A percentile compares a stretch with the other conserved stretches of the same genome.
Conservation (phyloP, 2,329 filamentous ascomycete species). For the Fusarium buharicum region DNA sequence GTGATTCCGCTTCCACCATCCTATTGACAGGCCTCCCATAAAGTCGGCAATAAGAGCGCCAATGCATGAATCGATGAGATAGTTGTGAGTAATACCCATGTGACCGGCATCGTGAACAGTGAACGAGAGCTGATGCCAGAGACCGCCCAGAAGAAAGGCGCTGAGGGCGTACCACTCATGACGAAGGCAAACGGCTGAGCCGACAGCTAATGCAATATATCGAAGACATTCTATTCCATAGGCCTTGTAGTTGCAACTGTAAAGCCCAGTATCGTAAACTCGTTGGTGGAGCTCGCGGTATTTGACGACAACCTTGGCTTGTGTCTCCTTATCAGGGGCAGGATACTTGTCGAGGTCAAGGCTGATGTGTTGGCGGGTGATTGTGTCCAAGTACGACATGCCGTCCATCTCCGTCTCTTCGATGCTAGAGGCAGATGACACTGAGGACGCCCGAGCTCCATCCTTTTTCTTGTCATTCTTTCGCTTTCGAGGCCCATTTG, state of each 20-base stretch:
- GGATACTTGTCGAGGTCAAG: constrained; percentile 86
- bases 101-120: constrained; percentile 95
- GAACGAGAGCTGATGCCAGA: constrained; percentile 97
- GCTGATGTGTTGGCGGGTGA: constrained; percentile 78
- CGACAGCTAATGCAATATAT: constrained; percentile 71
- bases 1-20: constrained; percentile 98
- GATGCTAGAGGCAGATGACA: constrained; percentile 68
- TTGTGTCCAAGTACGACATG: constrained; percentile 75
- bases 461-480: constrained; percentile 19
- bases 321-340: constrained; percentile 75
- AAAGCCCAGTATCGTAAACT: constrained; percentile 79
- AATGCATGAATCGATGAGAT: constrained; percentile 82
- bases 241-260: constrained; percentile 82
- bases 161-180: constrained; percentile 75
- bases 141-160: constrained; percentile 78
- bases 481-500: constrained; percentile 47
- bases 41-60: constrained; percentile 93
- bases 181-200: constrained; percentile 69
- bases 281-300: constrained; percentile 82
- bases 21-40: constrained; percentile 85
- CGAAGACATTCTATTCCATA: constrained; percentile 80
- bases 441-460: constrained; percentile 57
- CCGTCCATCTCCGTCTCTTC: constrained; percentile 59
- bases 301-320: constrained; percentile 79
- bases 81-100: constrained; percentile 96